A percentile compares a stretch with the other conserved stretches of the same genome.
Evolutionary conservation across 768 basidiomycete genomes (phyloP).

Genomic region (Tylopilus sp.): DNA sequence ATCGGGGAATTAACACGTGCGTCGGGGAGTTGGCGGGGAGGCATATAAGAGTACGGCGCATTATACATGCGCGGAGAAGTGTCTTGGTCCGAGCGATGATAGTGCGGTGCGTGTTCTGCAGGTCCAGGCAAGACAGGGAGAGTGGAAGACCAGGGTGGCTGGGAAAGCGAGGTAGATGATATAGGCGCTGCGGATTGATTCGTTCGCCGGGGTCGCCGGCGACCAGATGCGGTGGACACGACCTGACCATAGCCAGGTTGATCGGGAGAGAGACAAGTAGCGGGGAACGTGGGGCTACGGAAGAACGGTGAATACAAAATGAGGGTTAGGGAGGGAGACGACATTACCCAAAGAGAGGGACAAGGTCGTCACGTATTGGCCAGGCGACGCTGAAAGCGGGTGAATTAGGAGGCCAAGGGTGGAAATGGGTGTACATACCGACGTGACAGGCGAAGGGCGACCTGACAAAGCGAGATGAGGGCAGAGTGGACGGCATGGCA

Average conservation of each 20-base stretch:
- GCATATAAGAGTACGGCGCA: conserved; percentile 29
- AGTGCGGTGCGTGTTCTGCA: conserved; percentile 18
- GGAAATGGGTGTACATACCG: conserved; percentile 48
- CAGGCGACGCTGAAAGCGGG: conserved; percentile 68
- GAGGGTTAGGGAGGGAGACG: not conserved
- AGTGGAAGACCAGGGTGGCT: conserved; percentile 48
- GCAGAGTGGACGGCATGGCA: conserved; percentile 8
- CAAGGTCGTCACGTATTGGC: conserved; percentile 80
- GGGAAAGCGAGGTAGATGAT: conserved; percentile 29
- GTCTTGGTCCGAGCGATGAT: conserved; percentile 25
- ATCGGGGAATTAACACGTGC: conserved; percentile 29
- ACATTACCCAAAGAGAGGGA: conserved; percentile 83
- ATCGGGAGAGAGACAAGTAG: conserved; percentile 79
- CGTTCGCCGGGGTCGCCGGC: conserved; percentile 57
- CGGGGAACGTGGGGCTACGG: conserved; percentile 75
- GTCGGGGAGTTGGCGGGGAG: conserved; percentile 27
- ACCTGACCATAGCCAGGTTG: conserved; percentile 87
- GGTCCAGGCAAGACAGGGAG: conserved; percentile 35
- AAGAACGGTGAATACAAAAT: conserved; percentile 17
- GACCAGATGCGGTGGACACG: conserved; percentile 55
- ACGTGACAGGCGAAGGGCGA: conserved; percentile 74
- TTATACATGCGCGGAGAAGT: conserved; percentile 25
- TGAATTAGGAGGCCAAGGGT: conserved; percentile 10
- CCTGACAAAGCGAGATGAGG: conserved; percentile 42
- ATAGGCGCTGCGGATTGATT: conserved; percentile 39